Base-by-base conservation (phyloP, 1,284 basidiomycete species). In the Fomitopsis betulina region DNA sequence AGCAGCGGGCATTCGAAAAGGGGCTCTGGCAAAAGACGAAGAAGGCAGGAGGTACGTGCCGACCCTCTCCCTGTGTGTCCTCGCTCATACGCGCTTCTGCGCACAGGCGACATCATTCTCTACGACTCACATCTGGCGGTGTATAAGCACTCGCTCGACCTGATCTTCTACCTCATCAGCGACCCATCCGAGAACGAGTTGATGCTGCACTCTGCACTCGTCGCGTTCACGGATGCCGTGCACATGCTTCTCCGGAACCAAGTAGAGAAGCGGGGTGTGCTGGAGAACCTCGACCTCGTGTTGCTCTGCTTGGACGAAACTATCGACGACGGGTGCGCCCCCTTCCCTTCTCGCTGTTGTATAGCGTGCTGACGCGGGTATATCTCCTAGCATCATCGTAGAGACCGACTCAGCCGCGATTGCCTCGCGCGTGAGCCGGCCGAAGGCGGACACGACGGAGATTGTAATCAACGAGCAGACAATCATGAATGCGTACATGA, bases 381-480 rank as follows among this genome's bases (percentile, higher is more conserved):
- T 47, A 5, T 30, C 25, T 27, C 33, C 19, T 37, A 98, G 96
- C 45, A 92, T 99, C 73, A 96, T 99, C 65, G 89, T 99, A 51
- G 96, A 99, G 75, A 99, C 96, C 1, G 97, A 99, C 74, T 83
- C 94, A 5, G 87, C 93, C 0, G 93, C 96, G 10, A 97, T 99
- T 68, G 94, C 96, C 0, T 95, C 94, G 37, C 81, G 97, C 59
- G 97, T 99, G 52, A 96, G 93, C 64, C 79, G 96, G 64, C 93
- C 97, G 52, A 88, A 87, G 67, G 89, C 96, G 19, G 97, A 99
- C 73, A 90, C 93, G 56, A 91, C 91, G 42, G 96, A 98, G 68
- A 97, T 99, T 64, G 92, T 97, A 62, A 97, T 99, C 82, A 99
- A 98, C 80, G 97, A 99, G 76, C 95, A 98, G 76, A 96, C 94